Percentiles rank a stretch among this genome's conserved stretches.
phyloP scores from a whole-genome alignment of 2,329 filamentous ascomycete species.

The Apiospora sp. region DNA sequence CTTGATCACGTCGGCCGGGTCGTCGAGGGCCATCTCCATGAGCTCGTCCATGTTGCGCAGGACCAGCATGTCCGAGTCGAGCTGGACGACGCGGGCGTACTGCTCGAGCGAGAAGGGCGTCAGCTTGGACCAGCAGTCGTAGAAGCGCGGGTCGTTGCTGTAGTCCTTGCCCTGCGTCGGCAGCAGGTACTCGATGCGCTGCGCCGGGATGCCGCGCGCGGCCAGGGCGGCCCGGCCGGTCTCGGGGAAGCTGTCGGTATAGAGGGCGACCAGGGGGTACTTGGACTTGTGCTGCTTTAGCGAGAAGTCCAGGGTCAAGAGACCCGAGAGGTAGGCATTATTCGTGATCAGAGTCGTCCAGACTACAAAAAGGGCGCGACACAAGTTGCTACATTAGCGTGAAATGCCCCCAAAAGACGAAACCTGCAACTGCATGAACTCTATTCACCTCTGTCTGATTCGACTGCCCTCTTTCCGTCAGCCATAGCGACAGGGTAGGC shows the following conservation, averaged over 20 bases:
- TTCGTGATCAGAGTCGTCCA: slow-evolving; percentile 92
- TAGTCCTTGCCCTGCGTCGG: slow-evolving; percentile 73
- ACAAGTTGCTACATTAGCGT: slow-evolving; percentile 8
- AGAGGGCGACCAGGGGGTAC: slow-evolving; percentile 84
- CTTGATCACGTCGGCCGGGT: slow-evolving; percentile 43
- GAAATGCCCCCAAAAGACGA: background rate
- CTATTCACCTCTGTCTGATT: slow-evolving; percentile 41
- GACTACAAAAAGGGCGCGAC: slow-evolving; percentile 57
- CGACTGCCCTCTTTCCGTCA: slow-evolving; percentile 42
- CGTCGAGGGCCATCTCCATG: slow-evolving; percentile 81
- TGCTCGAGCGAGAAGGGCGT: slow-evolving; percentile 78
- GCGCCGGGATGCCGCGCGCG: slow-evolving; percentile 72
- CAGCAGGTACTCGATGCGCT: slow-evolving; percentile 76
- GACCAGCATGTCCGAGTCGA: slow-evolving; percentile 90
- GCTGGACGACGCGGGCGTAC: slow-evolving; percentile 81
- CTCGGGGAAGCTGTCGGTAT: slow-evolving; percentile 78
- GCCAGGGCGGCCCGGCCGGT: slow-evolving; percentile 74
- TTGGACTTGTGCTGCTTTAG: slow-evolving; percentile 70
- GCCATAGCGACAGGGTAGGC: slow-evolving; percentile 34
- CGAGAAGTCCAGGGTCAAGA: slow-evolving; percentile 82
- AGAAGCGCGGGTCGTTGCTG: slow-evolving; percentile 81
- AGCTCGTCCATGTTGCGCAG: slow-evolving; percentile 89
- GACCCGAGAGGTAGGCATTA: slow-evolving; percentile 79
- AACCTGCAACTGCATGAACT: background rate
- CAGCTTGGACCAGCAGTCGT: slow-evolving; percentile 91